Conservation (phyloP, 805 yeast genomes). For the Yarrowia osloensis region DNA sequence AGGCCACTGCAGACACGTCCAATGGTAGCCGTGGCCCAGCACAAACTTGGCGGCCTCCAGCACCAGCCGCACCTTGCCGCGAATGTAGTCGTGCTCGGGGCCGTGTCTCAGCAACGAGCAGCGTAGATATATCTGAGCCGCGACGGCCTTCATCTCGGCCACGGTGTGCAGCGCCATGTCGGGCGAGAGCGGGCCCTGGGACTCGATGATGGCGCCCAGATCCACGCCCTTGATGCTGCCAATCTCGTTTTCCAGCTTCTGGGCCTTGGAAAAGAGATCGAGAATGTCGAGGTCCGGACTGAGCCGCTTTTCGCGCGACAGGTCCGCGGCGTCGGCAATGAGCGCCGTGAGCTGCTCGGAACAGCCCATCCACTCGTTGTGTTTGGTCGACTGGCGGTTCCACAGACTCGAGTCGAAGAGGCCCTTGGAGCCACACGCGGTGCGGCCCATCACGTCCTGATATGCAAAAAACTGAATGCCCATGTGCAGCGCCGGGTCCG, state of each 20-base stretch:
- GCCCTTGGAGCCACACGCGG: conserved; percentile 18
- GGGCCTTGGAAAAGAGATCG: conserved; percentile 18
- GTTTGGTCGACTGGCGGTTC: conserved; percentile 24
- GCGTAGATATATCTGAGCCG: conserved; percentile 17
- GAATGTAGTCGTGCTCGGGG: conserved; percentile 17
- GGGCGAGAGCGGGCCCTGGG: neutral
- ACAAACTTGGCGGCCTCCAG: conserved; percentile 10
- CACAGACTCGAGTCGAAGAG: conserved; percentile 19
- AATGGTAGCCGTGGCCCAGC: conserved; percentile 14
- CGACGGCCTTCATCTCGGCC: conserved; percentile 7
- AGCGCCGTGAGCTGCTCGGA: conserved; percentile 19
- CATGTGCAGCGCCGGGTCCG: conserved; percentile 25
- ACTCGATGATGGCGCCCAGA: neutral
- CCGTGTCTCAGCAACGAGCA: conserved; percentile 11
- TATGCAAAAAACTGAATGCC: conserved; percentile 26
- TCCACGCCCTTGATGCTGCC: conserved; percentile 25
- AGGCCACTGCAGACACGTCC: conserved; percentile 18
- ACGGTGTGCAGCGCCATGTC: conserved; percentile 11
- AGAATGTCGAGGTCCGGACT: conserved; percentile 25
- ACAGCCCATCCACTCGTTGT: conserved; percentile 26
- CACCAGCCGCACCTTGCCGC: conserved; percentile 13
- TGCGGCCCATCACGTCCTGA: conserved; percentile 28
- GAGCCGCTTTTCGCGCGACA: conserved; percentile 13
- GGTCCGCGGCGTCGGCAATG: conserved; percentile 12
- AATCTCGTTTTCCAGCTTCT: conserved; percentile 23